These are phyloP conservation scores for Saprolegnia diclina DNA, from an alignment of 352 stramenopile genomes.

Conservation along the genomic window DNA sequence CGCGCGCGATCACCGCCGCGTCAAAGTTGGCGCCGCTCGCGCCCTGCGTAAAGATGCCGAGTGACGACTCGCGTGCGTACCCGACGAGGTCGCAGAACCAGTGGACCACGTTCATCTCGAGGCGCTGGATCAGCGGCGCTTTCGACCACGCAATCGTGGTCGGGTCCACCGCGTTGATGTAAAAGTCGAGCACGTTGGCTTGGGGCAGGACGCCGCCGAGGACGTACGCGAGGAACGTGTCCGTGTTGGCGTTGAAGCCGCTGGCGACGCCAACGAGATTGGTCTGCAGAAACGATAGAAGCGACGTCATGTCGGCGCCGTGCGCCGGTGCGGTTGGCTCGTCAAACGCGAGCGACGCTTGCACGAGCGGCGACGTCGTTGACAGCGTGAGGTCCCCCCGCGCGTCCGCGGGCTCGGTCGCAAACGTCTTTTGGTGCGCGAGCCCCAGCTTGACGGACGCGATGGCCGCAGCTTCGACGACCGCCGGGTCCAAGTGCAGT, in stretches of 20 bases:
- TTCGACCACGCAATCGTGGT: not conserved
- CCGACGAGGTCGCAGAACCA: slow-evolving; percentile 1
- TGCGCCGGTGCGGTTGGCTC: not conserved
- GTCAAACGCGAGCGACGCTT: not conserved
- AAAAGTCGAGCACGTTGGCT: slow-evolving; percentile 7
- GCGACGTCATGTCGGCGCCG: not conserved
- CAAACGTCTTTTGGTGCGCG: not conserved
- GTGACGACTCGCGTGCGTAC: not conserved
- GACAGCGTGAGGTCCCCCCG: slow-evolving; percentile 2
- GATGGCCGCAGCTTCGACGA: not conserved
- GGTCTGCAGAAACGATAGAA: not conserved
- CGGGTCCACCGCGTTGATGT: slow-evolving; percentile 5
- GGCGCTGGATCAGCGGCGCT: not conserved
- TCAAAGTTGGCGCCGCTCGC: slow-evolving; percentile 8
- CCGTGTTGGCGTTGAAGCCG: slow-evolving; percentile 5
- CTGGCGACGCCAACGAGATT: not conserved
- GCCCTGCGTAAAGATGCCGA: slow-evolving; percentile 9
- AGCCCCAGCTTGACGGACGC: not conserved
- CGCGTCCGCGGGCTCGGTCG: not conserved
- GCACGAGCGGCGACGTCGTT: not conserved
- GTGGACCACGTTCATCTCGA: slow-evolving; percentile 2
- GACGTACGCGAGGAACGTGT: slow-evolving; percentile 2
- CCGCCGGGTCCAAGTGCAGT: not conserved
- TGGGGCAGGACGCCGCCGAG: not conserved
- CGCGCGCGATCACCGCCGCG: not conserved